phyloP scores from a whole-genome alignment of 2,329 filamentous ascomycete species.

The Waltergamsia citrina region DNA sequence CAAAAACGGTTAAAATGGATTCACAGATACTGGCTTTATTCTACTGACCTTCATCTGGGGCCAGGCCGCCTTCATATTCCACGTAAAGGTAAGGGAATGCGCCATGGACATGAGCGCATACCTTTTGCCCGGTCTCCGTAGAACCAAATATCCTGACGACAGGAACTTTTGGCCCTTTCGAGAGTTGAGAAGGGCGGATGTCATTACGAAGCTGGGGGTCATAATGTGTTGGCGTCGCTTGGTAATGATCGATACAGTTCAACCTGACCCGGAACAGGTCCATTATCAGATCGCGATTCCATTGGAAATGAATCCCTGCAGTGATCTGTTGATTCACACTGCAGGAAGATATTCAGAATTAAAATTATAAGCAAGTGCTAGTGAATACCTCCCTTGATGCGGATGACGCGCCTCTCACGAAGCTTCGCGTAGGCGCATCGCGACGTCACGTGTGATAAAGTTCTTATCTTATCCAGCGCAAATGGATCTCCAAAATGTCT shows the following conservation, averaged over 20 bases:
- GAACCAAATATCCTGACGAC: constrained; percentile 86
- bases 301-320: constrained; percentile 6
- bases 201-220: constrained; percentile 70
- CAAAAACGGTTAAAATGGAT: constrained; percentile 5
- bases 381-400: background rate
- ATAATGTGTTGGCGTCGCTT: constrained; percentile 66
- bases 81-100: constrained; percentile 95
- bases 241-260: constrained; percentile 95
- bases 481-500: background rate
- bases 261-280: constrained; percentile 81
- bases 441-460: constrained; percentile 4
- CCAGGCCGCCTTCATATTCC: constrained; percentile 66
- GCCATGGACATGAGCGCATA: constrained; percentile 92
- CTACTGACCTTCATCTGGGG: constrained; percentile 51
- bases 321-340: no score
- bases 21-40: constrained; percentile 6
- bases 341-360: background rate
- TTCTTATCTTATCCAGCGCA: background rate
- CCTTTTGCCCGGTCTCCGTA: constrained; percentile 90
- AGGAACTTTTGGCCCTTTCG: constrained; percentile 65
- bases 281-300: constrained; percentile 15
- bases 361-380: background rate
- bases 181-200: constrained; percentile 45
- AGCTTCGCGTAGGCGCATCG: background rate
- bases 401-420: background rate